Conservation (phyloP, 306 rosid genomes). For the Chamaecrista fasciculata region DNA sequence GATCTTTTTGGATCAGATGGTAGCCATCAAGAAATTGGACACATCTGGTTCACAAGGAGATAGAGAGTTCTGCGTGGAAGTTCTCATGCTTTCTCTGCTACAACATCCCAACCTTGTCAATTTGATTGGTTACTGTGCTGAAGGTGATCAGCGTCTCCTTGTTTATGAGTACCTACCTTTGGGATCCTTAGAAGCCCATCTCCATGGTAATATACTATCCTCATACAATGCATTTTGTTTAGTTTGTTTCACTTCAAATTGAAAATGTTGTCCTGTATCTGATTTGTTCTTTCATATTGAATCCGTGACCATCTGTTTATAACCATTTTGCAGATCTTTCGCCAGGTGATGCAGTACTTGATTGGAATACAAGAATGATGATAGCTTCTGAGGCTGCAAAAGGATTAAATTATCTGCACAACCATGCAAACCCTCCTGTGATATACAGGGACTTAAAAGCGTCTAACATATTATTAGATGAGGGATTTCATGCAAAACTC, state of each 20-base stretch:
- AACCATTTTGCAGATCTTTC: slow-evolving; percentile 35
- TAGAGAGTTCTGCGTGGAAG: slow-evolving; percentile 64
- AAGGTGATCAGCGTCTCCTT: slow-evolving; percentile 67
- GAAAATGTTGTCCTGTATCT: background rate
- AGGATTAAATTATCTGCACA: slow-evolving; percentile 68
- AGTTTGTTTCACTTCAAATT: background rate
- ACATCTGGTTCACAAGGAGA: slow-evolving; percentile 59
- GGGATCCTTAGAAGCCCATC: slow-evolving; percentile 66
- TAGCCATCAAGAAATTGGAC: slow-evolving; percentile 70
- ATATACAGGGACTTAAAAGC: slow-evolving; percentile 69
- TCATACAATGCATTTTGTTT: background rate
- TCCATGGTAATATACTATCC: slow-evolving; percentile 54
- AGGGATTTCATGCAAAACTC: slow-evolving; percentile 55
- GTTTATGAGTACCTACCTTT: slow-evolving; percentile 70
- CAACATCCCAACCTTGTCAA: slow-evolving; percentile 67
- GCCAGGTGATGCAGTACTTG: slow-evolving; percentile 40
- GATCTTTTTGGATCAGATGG: slow-evolving; percentile 38
- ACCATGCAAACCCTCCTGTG: slow-evolving; percentile 57
- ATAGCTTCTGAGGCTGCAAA: slow-evolving; percentile 70
- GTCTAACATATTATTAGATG: slow-evolving; percentile 55
- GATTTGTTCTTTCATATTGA: background rate
- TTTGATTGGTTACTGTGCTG: slow-evolving; percentile 69
- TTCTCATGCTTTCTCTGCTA: slow-evolving; percentile 64
- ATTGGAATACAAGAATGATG: slow-evolving; percentile 69
- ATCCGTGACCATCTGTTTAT: slow-evolving; percentile 3